Percentiles rank a stretch among this genome's conserved stretches.
phyloP scores from a whole-genome alignment of 352 stramenopile species.

The Pythium oligandrum region DNA sequence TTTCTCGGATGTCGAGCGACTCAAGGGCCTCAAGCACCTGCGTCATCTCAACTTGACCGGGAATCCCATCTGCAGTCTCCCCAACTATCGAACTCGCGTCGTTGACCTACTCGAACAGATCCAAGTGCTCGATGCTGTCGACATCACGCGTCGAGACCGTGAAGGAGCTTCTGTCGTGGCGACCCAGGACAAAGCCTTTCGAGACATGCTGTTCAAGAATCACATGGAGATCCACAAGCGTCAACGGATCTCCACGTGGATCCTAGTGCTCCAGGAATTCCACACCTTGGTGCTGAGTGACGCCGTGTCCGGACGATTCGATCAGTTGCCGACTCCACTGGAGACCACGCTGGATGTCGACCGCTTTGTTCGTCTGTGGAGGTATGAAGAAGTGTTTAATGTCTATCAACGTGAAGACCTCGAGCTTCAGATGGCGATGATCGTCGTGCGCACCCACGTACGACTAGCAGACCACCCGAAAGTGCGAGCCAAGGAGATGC shows the following conservation, averaged over 20 bases:
- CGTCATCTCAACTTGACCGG: conserved; percentile 65
- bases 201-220: conserved; percentile 48
- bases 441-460: conserved; percentile 48
- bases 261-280: conserved; percentile 56
- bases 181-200: conserved; percentile 47
- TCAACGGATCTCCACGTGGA: conserved; percentile 41
- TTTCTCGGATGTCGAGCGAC: conserved; percentile 36
- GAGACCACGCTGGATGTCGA: conserved; percentile 33
- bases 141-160: conserved; percentile 57
- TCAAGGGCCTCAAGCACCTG: conserved; percentile 35
- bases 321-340: conserved; percentile 45
- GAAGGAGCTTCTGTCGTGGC: conserved; percentile 40
- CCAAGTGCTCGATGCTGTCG: conserved; percentile 50
- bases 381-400: conserved; percentile 31
- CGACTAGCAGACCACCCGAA: conserved; percentile 60
- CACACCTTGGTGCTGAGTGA: conserved; percentile 37
- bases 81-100: conserved; percentile 64
- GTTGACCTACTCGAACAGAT: conserved; percentile 42
- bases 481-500: conserved; percentile 56
- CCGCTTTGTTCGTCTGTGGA: conserved; percentile 45
- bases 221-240: conserved; percentile 73
- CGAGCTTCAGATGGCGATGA: conserved; percentile 58
- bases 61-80: conserved; percentile 68
- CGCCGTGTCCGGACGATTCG: conserved; percentile 35
- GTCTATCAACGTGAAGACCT: conserved; percentile 26